Percentiles rank a stretch among this genome's conserved stretches.
phyloP scores from a whole-genome alignment of 2,329 filamentous ascomycete species.

The Curvularia spicifera region DNA sequence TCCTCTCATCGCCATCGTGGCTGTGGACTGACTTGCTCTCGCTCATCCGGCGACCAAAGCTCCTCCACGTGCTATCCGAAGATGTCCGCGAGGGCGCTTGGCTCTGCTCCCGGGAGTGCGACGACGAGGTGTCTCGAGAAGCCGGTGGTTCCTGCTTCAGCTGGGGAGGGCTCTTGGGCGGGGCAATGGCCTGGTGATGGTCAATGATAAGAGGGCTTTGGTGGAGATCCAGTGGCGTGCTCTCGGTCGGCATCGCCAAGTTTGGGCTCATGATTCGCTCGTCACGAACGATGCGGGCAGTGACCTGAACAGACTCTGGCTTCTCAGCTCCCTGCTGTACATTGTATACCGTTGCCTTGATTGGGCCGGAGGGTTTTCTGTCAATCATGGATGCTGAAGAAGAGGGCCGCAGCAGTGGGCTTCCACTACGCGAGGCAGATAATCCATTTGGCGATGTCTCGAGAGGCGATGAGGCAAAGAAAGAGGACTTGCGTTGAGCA shows the following conservation, averaged over 20 bases:
- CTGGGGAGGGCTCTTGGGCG: constrained; percentile 35
- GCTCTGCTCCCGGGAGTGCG: constrained; percentile 41
- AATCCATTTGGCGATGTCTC: constrained; percentile 37
- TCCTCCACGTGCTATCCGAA: constrained; percentile 50
- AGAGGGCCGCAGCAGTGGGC: constrained; percentile 36
- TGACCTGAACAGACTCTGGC: constrained; percentile 85
- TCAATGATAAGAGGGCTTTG: constrained; percentile 68
- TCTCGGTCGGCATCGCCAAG: constrained; percentile 58
- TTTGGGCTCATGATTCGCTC: constrained; percentile 46
- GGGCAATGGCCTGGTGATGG: constrained; percentile 56
- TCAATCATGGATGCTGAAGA: constrained; percentile 40
- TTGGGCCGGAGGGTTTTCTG: constrained; percentile 29
- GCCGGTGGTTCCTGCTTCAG: constrained; percentile 42
- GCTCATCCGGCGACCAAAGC: constrained; percentile 48
- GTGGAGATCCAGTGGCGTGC: constrained; percentile 58
- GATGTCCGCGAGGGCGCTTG: constrained; percentile 45
- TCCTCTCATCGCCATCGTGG: constrained; percentile 49
- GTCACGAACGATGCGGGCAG: constrained; percentile 80
- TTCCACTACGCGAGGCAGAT: constrained; percentile 39
- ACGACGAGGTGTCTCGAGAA: constrained; percentile 40
- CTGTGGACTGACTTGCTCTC: constrained; percentile 43
- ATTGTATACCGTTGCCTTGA: constrained; percentile 49
- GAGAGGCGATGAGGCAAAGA: constrained; percentile 44
- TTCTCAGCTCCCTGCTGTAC: constrained; percentile 50
- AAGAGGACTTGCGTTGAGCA: constrained; percentile 49